These are phyloP conservation scores for Erodium trifolium DNA, from an alignment of 441 rosid genomes.

Conservation along the genomic window DNA sequence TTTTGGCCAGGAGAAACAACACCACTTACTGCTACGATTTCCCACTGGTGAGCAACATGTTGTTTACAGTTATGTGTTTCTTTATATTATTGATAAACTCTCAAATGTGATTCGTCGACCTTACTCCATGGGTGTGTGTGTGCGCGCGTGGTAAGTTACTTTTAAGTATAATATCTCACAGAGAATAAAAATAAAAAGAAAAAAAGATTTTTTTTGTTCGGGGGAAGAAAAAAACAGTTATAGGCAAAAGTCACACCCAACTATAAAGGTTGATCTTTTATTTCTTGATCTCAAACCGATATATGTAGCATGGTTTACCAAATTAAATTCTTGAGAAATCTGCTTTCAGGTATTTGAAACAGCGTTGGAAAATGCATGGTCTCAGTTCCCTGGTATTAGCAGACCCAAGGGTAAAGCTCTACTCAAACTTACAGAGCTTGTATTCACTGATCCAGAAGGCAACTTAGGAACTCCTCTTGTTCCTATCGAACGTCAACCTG, in stretches of 20 bases:
- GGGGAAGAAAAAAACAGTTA: no score
- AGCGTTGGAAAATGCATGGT: slow-evolving; percentile 77
- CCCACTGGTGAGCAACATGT: slow-evolving; percentile 61
- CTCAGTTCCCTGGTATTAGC: slow-evolving; percentile 42
- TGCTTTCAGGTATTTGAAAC: slow-evolving; percentile 82
- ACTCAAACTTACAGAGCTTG: slow-evolving; percentile 63
- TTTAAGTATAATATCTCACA: no score
- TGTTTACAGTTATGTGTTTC: neutral
- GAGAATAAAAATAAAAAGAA: no score
- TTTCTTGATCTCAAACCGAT: no score
- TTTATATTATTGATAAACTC: neutral
- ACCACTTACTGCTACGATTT: slow-evolving; percentile 99
- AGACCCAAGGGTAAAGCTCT: slow-evolving; percentile 44
- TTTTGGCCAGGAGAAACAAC: slow-evolving; percentile 68
- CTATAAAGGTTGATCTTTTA: no score
- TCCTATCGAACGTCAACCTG: slow-evolving; percentile 52
- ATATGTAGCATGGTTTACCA: neutral
- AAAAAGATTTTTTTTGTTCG: no score
- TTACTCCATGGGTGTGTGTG: no score
- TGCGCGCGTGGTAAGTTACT: no score
- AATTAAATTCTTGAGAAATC: slow-evolving; percentile 6
- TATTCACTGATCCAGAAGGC: slow-evolving; percentile 61
- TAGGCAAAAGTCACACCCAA: no score
- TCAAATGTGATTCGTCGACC: no score
- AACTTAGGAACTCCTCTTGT: slow-evolving; percentile 69